A percentile compares a stretch with the other conserved stretches of the same genome.
phyloP scores from a whole-genome alignment of 345 rosid species.

The Rhodamnia argentea region DNA sequence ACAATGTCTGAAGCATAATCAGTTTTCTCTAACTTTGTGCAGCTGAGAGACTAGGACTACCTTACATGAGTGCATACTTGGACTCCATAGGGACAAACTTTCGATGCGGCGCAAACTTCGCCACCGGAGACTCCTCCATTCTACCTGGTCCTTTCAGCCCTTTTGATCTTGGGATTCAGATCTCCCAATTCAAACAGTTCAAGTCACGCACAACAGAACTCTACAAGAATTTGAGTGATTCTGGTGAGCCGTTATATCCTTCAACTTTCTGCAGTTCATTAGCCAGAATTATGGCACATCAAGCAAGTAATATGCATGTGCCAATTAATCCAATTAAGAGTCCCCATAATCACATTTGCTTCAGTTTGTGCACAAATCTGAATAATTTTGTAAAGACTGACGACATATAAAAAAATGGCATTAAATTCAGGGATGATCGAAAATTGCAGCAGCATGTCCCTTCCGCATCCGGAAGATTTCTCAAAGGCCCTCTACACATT shows the following conservation, averaged over 20 bases:
- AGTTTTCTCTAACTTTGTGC: not conserved
- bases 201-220: slow-evolving; percentile 36
- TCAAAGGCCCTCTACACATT: slow-evolving; percentile 17
- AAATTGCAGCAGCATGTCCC: not conserved
- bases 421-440: not conserved
- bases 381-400: not conserved
- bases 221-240: slow-evolving; percentile 17
- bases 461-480: not conserved
- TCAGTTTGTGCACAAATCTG: not conserved
- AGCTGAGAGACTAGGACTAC: slow-evolving; percentile 48
- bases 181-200: slow-evolving; percentile 44
- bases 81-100: slow-evolving; percentile 49
- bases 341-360: not conserved
- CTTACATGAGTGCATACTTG: slow-evolving; percentile 52
- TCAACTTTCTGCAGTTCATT: not conserved
- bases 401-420: not conserved
- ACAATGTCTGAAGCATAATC: not conserved
- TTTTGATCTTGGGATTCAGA: slow-evolving; percentile 52
- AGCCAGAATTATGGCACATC: not conserved
- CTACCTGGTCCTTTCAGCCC: slow-evolving; percentile 49
- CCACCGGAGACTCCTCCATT: slow-evolving; percentile 55
- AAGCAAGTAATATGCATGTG: not conserved
- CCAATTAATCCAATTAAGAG: too few species aligned
- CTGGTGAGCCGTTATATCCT: slow-evolving; percentile 10
- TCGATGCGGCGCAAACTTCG: slow-evolving; percentile 54